A percentile compares a stretch with the other conserved stretches of the same genome.
Evolutionary conservation across 2,329 filamentous ascomycete species (phyloP).

Genomic region (Plenodomus lindquistii): DNA sequence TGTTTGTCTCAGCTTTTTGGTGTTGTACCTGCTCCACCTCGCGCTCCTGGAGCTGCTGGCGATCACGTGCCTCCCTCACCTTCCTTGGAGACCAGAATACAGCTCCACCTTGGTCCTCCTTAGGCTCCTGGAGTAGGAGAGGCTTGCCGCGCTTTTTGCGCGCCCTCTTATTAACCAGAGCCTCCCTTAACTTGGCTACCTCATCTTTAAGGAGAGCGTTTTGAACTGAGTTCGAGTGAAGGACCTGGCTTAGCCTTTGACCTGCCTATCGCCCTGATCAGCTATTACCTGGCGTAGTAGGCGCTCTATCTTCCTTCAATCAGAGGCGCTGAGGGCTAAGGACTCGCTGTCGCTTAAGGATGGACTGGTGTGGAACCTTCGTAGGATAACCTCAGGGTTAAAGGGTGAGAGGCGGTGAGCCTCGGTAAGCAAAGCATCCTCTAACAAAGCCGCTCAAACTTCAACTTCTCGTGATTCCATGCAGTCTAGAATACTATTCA

Average conservation of each 20-base stretch:
- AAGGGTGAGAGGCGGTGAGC: no score
- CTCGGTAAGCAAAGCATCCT: no score
- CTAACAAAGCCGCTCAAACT: no score
- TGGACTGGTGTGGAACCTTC: not conserved
- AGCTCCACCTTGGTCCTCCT: slow-evolving; percentile 8
- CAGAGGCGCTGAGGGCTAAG: not conserved
- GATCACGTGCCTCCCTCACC: slow-evolving; percentile 4
- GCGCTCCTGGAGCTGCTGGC: not conserved
- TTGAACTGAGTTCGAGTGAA: not conserved
- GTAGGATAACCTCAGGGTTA: not conserved
- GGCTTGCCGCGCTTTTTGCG: slow-evolving; percentile 3
- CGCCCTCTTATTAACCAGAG: slow-evolving; percentile 5
- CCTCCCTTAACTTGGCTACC: slow-evolving; percentile 1
- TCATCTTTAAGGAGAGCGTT: slow-evolving; percentile 6
- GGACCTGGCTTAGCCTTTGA: not conserved
- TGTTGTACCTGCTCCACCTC: slow-evolving; percentile 2
- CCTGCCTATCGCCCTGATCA: not conserved
- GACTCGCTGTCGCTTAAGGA: not conserved
- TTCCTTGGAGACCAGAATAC: slow-evolving; percentile 8
- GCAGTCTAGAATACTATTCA: no score
- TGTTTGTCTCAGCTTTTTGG: not conserved
- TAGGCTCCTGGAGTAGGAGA: slow-evolving; percentile 2
- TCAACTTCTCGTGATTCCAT: no score
- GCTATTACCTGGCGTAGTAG: not conserved
- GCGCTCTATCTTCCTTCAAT: not conserved